A percentile compares a stretch with the other conserved stretches of the same genome.
Conservation (phyloP, 2,329 filamentous ascomycete species). For the Didymella arachidicola region DNA sequence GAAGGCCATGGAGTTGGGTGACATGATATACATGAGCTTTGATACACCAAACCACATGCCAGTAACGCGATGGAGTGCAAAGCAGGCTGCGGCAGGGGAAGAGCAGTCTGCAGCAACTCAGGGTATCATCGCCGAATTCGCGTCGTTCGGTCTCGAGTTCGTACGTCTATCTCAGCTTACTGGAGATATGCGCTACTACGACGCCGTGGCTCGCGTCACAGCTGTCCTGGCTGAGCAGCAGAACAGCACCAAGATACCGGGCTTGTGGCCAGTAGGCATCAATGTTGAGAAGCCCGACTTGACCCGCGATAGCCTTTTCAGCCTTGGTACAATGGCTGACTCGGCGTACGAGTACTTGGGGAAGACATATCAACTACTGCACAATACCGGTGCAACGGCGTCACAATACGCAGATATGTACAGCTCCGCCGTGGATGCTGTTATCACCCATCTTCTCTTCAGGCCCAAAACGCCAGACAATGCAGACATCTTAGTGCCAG, state of each 20-base stretch:
- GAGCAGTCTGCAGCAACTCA: slow-evolving; percentile 45
- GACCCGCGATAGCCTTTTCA: slow-evolving; percentile 52
- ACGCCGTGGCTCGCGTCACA: slow-evolving; percentile 53
- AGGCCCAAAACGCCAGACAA: slow-evolving; percentile 56
- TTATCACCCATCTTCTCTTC: slow-evolving; percentile 55
- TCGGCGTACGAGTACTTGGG: slow-evolving; percentile 51
- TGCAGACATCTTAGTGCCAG: slow-evolving; percentile 53
- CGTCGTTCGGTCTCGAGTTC: slow-evolving; percentile 55
- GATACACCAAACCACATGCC: slow-evolving; percentile 72
- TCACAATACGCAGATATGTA: slow-evolving; percentile 61
- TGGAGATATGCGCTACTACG: slow-evolving; percentile 54
- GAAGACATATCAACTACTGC: slow-evolving; percentile 34
- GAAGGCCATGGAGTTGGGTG: slow-evolving; percentile 68
- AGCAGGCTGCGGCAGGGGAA: slow-evolving; percentile 31
- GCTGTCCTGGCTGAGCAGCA: slow-evolving; percentile 51
- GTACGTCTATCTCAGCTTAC: slow-evolving; percentile 54
- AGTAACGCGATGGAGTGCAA: slow-evolving; percentile 48
- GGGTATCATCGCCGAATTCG: slow-evolving; percentile 54
- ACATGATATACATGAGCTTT: slow-evolving; percentile 69
- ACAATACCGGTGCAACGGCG: slow-evolving; percentile 34
- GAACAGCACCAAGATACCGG: slow-evolving; percentile 51
- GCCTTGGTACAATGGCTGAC: slow-evolving; percentile 43
- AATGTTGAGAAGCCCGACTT: slow-evolving; percentile 31
- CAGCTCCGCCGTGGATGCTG: slow-evolving; percentile 55
- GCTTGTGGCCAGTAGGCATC: slow-evolving; percentile 52